These are phyloP conservation scores for Arabidopsis hybrid DNA, from an alignment of 441 rosid species.

Conservation along the genomic window DNA sequence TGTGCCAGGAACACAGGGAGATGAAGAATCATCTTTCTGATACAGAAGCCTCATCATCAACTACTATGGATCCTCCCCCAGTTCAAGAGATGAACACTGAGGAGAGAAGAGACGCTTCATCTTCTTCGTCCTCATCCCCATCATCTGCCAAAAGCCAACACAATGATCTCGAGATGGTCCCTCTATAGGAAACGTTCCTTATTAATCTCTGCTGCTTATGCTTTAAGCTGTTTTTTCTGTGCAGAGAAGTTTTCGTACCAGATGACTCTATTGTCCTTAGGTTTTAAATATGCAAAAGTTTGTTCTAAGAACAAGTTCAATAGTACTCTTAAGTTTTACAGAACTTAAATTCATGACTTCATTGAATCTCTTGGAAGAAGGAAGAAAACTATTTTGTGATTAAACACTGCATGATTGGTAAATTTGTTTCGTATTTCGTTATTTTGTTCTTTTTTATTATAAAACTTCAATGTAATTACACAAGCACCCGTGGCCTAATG, in stretches of 20 bases:
- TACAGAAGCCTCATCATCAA: slow-evolving; percentile 42
- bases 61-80: slow-evolving; percentile 77
- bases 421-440: background rate
- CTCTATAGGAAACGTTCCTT: slow-evolving; percentile 48
- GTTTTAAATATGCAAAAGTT: slow-evolving; percentile 19
- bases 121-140: slow-evolving; percentile 43
- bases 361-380: slow-evolving; percentile 2
- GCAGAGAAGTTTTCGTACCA: slow-evolving; percentile 40
- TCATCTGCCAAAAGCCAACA: slow-evolving; percentile 50
- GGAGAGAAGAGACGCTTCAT: slow-evolving; percentile 41
- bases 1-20: slow-evolving; percentile 95
- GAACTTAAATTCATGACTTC: slow-evolving; percentile 10
- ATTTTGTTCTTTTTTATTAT: background rate
- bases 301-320: slow-evolving; percentile 32
- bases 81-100: slow-evolving; percentile 73
- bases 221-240: slow-evolving; percentile 29
- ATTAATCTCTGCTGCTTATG: slow-evolving; percentile 27
- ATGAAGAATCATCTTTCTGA: slow-evolving; percentile 83
- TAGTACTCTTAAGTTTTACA: slow-evolving; percentile 15
- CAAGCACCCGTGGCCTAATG: slow-evolving; percentile 81
- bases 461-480: background rate
- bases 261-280: slow-evolving; percentile 28
- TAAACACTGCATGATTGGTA: background rate
- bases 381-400: slow-evolving; percentile 8
- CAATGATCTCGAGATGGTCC: slow-evolving; percentile 58